Evolutionary conservation across 106 monocot species (phyloP), one percentile per base, ranked within the genome.

Genomic region (Acorus gramineus): DNA sequence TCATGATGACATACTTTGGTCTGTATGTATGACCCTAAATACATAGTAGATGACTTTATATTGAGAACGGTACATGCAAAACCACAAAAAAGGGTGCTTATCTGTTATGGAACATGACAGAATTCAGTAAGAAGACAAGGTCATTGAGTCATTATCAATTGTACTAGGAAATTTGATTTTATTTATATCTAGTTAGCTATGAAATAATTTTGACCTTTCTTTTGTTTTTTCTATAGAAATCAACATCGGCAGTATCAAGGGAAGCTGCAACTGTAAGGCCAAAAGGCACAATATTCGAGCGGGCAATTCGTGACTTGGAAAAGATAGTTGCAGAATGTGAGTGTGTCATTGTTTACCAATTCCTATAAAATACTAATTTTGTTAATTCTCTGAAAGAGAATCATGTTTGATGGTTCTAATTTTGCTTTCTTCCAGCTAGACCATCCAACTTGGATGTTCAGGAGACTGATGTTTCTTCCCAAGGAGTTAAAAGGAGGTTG

Each of bases 271-370:
- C 76, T 46, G 28, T 28, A 28, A 85, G 82, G 62, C 90, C 87
- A 49, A 91, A 96, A 77, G 87, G 82, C 58, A 85, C 84, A 3
- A 72, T 82, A 60, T 82, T 96, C 54, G 90, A 96, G 52, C 74
- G 95, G 61, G 87, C 95, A 53, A 96, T 96, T 46, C 82, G 75
- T 61, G 95, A 96, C 54, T 79, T 96, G 71, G 82, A 90, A 68
- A 87, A 90, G 77, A 82, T 85, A 57, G 95, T 87, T 69, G 78
- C 82, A 62, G 71, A 78, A 60, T 85, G 95, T 96, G 79, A 82
- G 82, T 28, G 28, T 28, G 28, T 28, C 28, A 28, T 28, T 28
- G 1, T 28, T 28, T 28, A 28, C 28, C 28, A 28, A 28, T 28
- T 28, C 28, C 28, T 28, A 28, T 28, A 28, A 28, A 28, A 28